Evolutionary conservation across 2,329 filamentous ascomycete species (phyloP).

Genomic region (Fusarium udum): DNA sequence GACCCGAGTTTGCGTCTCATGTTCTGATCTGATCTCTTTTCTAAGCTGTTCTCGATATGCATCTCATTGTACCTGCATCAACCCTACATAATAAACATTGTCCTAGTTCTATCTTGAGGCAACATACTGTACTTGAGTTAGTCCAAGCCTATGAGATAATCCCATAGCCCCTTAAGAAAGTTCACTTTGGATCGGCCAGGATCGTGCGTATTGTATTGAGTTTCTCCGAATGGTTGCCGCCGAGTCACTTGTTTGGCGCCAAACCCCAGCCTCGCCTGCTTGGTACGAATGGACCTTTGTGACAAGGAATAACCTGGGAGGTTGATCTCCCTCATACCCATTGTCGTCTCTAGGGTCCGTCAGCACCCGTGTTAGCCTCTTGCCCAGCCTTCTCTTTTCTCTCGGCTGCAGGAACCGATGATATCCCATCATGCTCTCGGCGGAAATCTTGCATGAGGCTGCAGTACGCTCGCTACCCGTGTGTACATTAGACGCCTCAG

Average conservation of each 20-base stretch:
- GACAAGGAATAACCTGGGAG: conserved; percentile 22
- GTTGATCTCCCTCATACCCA: conserved; percentile 10
- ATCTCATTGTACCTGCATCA: conserved; percentile 33
- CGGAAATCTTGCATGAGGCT: conserved; percentile 46
- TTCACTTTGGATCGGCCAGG: background rate
- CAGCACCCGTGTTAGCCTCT: background rate
- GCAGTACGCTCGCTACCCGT: conserved; percentile 27
- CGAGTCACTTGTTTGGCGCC: background rate
- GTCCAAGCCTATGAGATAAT: background rate
- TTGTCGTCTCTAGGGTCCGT: conserved; percentile 5
- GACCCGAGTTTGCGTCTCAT: conserved; percentile 15
- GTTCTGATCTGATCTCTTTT: background rate
- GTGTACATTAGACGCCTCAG: conserved; percentile 23
- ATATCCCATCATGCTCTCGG: conserved; percentile 35
- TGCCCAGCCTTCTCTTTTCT: conserved; percentile 23
- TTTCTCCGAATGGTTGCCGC: conserved; percentile 4
- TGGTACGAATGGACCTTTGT: background rate
- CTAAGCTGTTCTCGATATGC: conserved; percentile 5
- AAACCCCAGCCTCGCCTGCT: conserved; percentile 23
- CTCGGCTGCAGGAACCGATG: conserved; percentile 27
- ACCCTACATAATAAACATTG: conserved; percentile 1
- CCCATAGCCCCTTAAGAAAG: background rate
- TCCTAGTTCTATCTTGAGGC: background rate
- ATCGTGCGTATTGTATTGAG: background rate
- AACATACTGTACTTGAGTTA: background rate